Percentiles rank a stretch among this genome's conserved stretches.
Evolutionary conservation across 129 eudicot genomes (phyloP).

Genomic region (Glebionis coronaria): DNA sequence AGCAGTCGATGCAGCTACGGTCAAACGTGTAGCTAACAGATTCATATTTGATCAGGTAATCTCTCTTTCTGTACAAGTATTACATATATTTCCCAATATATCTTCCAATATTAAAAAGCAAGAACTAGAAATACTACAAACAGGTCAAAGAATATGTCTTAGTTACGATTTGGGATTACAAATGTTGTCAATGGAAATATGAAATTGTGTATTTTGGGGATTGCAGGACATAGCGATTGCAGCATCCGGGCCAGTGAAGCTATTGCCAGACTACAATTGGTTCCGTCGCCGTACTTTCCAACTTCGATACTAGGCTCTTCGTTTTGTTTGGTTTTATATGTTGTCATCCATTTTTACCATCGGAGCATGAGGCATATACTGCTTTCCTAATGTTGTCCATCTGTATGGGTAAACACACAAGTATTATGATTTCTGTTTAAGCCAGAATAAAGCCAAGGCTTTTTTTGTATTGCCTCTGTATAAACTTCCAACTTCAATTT

Average conservation of each 20-base stretch:
- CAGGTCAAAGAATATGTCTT: background rate
- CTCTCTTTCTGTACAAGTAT: slow-evolving; percentile 1
- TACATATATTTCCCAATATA: background rate
- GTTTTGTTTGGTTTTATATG: slow-evolving; percentile 4
- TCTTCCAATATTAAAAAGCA: background rate
- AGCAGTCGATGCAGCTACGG: slow-evolving; percentile 73
- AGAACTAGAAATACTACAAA: background rate
- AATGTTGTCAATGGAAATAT: background rate
- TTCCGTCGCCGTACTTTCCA: slow-evolving; percentile 93
- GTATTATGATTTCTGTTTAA: slow-evolving; percentile 7
- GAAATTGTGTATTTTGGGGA: slow-evolving; percentile 4
- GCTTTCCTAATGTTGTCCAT: slow-evolving; percentile 9
- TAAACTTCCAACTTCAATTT: slow-evolving; percentile 6
- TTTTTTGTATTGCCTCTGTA: slow-evolving; percentile 26
- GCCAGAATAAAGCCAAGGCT: slow-evolving; percentile 31
- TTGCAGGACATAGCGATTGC: slow-evolving; percentile 85
- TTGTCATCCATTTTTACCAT: slow-evolving; percentile 19
- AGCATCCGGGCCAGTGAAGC: slow-evolving; percentile 79
- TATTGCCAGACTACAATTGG: slow-evolving; percentile 95
- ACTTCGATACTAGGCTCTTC: slow-evolving; percentile 68
- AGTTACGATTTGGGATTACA: background rate
- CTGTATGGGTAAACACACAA: slow-evolving; percentile 11
- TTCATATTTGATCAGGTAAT: slow-evolving; percentile 72
- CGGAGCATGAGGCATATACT: slow-evolving; percentile 18
- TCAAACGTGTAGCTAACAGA: slow-evolving; percentile 89